Evolutionary conservation across 1,284 basidiomycete species (phyloP), one percentile per base, ranked within the genome.

Genomic region (Tylopilus orsonianus): DNA sequence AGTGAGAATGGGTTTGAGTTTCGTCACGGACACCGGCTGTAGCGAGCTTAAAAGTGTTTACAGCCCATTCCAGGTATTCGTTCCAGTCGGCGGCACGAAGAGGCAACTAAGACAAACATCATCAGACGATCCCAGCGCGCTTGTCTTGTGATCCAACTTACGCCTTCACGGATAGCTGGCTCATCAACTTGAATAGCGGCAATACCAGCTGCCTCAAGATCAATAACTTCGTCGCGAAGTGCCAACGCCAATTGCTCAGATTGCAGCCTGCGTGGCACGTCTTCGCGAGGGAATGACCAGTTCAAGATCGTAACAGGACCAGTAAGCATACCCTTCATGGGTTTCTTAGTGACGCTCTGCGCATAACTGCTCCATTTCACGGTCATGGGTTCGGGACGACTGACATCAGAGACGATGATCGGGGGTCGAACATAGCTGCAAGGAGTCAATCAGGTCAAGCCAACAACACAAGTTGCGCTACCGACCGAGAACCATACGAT

Each of bases 221-320:
- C 97, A 60, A 92, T 62, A 56, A 99, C 97, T 76, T 99, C 97
- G 68, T 99, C 97, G 63, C 97, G 95, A 66, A 99, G 92, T 53
- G 97, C 90, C 56, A 99, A 84, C 49, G 97, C 97, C 63, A 99
- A 87, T 75, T 99, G 97, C 80, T 95, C 94, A 70, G 93, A 94
- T 78, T 99, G 97, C 56, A 96, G 71, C 76, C 99, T 97, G 72
- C 93, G 92, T 53, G 90, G 84, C 64, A 99, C 89, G 71, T 99
- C 97, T 60, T 93, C 93, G 75, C 97, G 96, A 65, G 97, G 97
- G 96, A 99, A 99, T 36, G 97, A 99, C 97, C 97, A 99, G 83
- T 98, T 98, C 72, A 99, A 85, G 74, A 99, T 97, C 59, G 92
- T 94, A 66, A 95, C 93, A 26, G 93, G 92, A 56, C 95, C 94